Evolutionary conservation across 306 rosid genomes (phyloP), one percentile per base, ranked within the genome.

Genomic region (Styphnolobium japonicum): DNA sequence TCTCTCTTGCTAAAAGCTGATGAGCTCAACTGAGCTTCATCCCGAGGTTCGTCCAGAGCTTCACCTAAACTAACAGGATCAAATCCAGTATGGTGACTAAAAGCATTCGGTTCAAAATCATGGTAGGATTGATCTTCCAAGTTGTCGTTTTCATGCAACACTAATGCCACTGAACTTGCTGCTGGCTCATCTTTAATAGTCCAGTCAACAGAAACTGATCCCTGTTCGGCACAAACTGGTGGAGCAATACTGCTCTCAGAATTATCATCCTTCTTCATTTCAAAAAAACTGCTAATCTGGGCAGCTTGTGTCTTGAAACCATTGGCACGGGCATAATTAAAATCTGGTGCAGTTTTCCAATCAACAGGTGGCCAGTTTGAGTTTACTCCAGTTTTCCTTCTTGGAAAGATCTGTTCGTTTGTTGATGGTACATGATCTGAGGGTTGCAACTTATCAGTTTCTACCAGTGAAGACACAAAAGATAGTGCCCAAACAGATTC

Each of bases 291-390:
- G 48, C 83, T 67, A 70, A 63, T 56, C 49, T 67, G 83, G 40
- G 88, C 74, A 66, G 97, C 75, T 61, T 87, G 86, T 18, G 89
- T 85, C 82, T 72, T 78, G 71, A 85, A 84, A 67, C 94, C 93
- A 81, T 73, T 75, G 78, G 80, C 87, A 10, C 81, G 91, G 53
- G 97, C 91, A 85, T 84, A 90, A 78, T 39, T 86, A 85, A 88
- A 89, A 65, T 88, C 93, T 8, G 97, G 97, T 77, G 97, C 97
- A 83, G 90, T 86, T 84, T 90, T 91, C 97, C 98, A 94, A 78
- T 76, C 93, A 62, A 18, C 91, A 45, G 97, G 94, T 27, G 94
- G 97, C 95, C 94, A 92, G 83, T 77, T 84, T 78, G 89, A 48
- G 79, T 31, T 36, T 11, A 33, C 71, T 70, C 62, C 75, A 61